Conservation (phyloP, 345 rosid species). For the Citrus cavaleriei region DNA sequence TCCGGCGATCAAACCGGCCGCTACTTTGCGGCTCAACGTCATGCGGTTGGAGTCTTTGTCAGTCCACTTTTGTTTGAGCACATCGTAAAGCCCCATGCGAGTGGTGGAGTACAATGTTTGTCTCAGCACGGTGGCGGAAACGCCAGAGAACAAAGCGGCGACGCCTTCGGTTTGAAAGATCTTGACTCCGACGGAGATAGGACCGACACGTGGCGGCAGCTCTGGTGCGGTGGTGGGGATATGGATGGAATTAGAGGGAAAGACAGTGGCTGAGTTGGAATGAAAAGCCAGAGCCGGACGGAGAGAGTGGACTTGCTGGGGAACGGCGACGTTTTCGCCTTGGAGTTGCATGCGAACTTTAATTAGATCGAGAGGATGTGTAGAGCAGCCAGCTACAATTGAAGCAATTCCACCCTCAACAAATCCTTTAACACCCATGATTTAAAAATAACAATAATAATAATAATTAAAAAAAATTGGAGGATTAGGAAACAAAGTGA, state of each 20-base stretch:
- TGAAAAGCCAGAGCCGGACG: conserved; percentile 60
- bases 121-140: conserved; percentile 81
- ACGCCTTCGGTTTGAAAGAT: conserved; percentile 61
- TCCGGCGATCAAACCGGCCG: conserved; percentile 61
- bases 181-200: conserved; percentile 49
- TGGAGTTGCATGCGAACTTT: conserved; percentile 87
- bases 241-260: conserved; percentile 24
- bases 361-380: conserved; percentile 84
- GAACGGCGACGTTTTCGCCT: conserved; percentile 47
- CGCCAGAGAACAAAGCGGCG: conserved; percentile 64
- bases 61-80: conserved; percentile 63
- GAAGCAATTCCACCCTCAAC: conserved; percentile 78
- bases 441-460: background rate
- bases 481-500: too few relatives aligned
- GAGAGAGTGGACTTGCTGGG: conserved; percentile 21
- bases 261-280: conserved; percentile 34
- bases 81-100: conserved; percentile 85
- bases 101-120: conserved; percentile 83
- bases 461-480: too few relatives aligned
- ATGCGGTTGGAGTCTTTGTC: conserved; percentile 46
- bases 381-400: conserved; percentile 70
- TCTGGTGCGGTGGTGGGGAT: background rate
- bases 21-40: conserved; percentile 53
- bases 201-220: conserved; percentile 46
- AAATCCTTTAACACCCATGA: conserved; percentile 78